Evolutionary conservation across 2,329 filamentous ascomycete species (phyloP).

Genomic region (Onygena corvina): DNA sequence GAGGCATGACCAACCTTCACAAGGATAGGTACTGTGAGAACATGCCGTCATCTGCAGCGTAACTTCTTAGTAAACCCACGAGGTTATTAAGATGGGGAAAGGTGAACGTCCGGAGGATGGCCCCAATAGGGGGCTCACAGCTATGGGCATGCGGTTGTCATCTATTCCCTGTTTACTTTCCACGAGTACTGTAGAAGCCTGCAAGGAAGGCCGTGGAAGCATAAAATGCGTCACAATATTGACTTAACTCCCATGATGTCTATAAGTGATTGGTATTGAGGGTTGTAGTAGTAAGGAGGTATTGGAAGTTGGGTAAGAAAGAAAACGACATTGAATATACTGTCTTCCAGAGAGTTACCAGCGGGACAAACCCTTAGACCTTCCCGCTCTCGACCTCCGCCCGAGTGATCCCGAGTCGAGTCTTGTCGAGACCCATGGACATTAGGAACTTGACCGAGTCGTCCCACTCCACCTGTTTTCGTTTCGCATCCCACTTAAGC

Average conservation of each 20-base stretch:
- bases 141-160: no score
- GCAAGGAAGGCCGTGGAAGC: background rate
- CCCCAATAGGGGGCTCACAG: no score
- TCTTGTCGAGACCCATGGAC: constrained; percentile 49
- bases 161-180: no score
- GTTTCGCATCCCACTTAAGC: constrained; percentile 55
- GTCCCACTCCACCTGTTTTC: constrained; percentile 65
- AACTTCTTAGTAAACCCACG: no score
- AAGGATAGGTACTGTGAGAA: no score
- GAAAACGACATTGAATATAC: background rate
- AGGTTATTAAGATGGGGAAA: no score
- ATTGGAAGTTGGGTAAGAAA: background rate
- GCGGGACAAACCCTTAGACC: background rate
- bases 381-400: constrained; percentile 43
- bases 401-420: constrained; percentile 43
- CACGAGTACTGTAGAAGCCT: background rate
- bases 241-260: background rate
- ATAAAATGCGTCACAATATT: background rate
- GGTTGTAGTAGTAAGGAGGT: background rate
- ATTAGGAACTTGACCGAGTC: constrained; percentile 50
- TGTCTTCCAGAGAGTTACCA: background rate
- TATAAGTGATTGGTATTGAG: background rate
- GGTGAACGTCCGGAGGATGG: no score
- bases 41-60: no score
- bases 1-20: no score